Evolutionary conservation across 306 rosid species (phyloP).

Genomic region (Cotoneaster glaucophyllus): DNA sequence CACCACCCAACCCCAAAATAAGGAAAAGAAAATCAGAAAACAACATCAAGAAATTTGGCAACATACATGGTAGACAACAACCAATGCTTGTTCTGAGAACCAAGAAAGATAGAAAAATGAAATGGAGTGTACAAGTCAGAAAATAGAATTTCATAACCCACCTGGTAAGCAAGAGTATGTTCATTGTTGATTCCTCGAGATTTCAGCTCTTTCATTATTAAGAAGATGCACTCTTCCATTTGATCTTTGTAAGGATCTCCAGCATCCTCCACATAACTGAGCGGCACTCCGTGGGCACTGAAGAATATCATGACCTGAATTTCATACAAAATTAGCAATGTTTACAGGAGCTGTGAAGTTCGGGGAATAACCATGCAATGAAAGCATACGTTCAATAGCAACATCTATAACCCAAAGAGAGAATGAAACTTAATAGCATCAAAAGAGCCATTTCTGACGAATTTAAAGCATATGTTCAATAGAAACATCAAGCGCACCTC

Average conservation of each 20-base stretch:
- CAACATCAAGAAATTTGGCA: neutral
- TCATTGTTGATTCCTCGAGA: conserved; percentile 76
- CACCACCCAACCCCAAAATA: conserved; percentile 14
- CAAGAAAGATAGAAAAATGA: neutral
- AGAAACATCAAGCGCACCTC: conserved; percentile 45
- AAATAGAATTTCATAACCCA: conserved; percentile 17
- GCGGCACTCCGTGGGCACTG: conserved; percentile 99
- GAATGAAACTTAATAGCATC: neutral
- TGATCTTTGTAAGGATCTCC: conserved; percentile 98
- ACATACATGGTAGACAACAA: neutral
- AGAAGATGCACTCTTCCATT: conserved; percentile 90
- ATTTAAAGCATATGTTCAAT: neutral
- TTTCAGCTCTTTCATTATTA: conserved; percentile 92
- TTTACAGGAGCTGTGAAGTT: conserved; percentile 8
- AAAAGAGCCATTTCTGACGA: conserved; percentile 7
- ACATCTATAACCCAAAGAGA: neutral
- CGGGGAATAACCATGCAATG: neutral
- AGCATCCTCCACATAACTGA: conserved; percentile 84
- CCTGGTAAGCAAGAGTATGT: conserved; percentile 98
- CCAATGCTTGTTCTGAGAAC: neutral
- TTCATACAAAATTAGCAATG: neutral
- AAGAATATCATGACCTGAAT: conserved; percentile 81
- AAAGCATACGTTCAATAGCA: neutral
- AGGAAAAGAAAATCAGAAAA: neutral
- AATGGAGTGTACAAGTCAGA: neutral